These are phyloP conservation scores for Boletus pseudopeckii DNA, from an alignment of 768 basidiomycete species.

Conservation along the genomic window DNA sequence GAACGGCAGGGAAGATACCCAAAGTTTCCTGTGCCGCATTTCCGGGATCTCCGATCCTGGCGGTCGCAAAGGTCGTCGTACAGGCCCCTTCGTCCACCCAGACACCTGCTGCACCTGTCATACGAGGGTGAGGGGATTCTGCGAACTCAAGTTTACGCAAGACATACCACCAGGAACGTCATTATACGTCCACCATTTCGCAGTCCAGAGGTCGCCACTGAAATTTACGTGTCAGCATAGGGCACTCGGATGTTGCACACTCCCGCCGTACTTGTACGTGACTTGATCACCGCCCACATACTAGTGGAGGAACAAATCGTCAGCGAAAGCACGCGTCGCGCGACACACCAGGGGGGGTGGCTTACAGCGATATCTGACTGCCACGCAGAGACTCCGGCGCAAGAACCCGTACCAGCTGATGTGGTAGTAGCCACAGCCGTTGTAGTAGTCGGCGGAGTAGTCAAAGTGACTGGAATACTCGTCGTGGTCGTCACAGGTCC, in stretches of 20 bases:
- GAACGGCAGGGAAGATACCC: neutral
- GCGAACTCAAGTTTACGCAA: neutral
- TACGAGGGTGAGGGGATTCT: neutral
- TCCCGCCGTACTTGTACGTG: slow-evolving; percentile 37
- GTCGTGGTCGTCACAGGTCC: slow-evolving; percentile 7
- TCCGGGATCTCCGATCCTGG: neutral
- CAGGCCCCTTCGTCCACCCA: slow-evolving; percentile 17
- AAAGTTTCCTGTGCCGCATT: slow-evolving; percentile 1
- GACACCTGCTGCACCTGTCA: slow-evolving; percentile 15
- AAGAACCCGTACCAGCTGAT: slow-evolving; percentile 26
- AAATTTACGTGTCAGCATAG: neutral
- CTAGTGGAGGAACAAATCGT: slow-evolving; percentile 18
- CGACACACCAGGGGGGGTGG: neutral
- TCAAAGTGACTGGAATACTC: slow-evolving; percentile 1
- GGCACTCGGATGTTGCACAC: too few relatives aligned
- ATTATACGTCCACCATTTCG: slow-evolving; percentile 45
- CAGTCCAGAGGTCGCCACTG: slow-evolving; percentile 50
- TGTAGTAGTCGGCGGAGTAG: slow-evolving; percentile 2
- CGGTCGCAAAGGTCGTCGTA: slow-evolving; percentile 3
- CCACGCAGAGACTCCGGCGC: slow-evolving; percentile 46
- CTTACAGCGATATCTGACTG: slow-evolving; percentile 36
- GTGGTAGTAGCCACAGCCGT: slow-evolving; percentile 6
- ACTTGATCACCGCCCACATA: slow-evolving; percentile 46
- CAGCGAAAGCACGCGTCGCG: neutral
- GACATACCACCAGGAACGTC: slow-evolving; percentile 36